Percentiles rank a stretch among this genome's conserved stretches.
These are phyloP conservation scores for Fusarium luffae DNA, from an alignment of 2,329 filamentous ascomycete genomes.

Conservation along the genomic window DNA sequence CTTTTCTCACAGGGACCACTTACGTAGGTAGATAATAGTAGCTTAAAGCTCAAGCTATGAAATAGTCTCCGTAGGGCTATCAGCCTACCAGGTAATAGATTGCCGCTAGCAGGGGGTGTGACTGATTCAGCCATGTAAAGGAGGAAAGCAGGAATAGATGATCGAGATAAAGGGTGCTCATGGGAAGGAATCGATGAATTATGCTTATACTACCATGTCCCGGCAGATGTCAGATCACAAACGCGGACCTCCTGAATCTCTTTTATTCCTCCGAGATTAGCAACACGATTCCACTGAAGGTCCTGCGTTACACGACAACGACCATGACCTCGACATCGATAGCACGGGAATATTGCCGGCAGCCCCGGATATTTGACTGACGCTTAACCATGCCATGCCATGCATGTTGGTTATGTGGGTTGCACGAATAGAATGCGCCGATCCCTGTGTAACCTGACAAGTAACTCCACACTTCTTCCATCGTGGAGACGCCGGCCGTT, in stretches of 20 bases:
- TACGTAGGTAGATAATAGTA: not conserved
- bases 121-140: not conserved
- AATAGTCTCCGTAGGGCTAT: conserved; percentile 1
- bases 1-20: not conserved
- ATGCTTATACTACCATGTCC: not conserved
- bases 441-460: conserved; percentile 38
- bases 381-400: conserved; percentile 6
- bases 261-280: not conserved
- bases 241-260: not conserved
- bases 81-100: not conserved
- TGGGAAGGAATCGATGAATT: not conserved
- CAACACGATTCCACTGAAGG: not conserved
- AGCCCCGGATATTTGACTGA: conserved; percentile 15
- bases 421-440: conserved; percentile 8
- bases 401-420: conserved; percentile 13
- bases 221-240: not conserved
- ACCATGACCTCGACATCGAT: not conserved
- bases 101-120: conserved; percentile 4
- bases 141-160: not conserved
- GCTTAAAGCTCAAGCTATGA: not conserved
- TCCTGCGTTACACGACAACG: not conserved
- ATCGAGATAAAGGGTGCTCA: conserved; percentile 4
- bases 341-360: conserved; percentile 14
- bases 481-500: conserved; percentile 21
- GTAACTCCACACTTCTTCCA: conserved; percentile 13